These are phyloP conservation scores for Diaporthe helianthi DNA, from an alignment of 2,329 filamentous ascomycete genomes.

Conservation along the genomic window DNA sequence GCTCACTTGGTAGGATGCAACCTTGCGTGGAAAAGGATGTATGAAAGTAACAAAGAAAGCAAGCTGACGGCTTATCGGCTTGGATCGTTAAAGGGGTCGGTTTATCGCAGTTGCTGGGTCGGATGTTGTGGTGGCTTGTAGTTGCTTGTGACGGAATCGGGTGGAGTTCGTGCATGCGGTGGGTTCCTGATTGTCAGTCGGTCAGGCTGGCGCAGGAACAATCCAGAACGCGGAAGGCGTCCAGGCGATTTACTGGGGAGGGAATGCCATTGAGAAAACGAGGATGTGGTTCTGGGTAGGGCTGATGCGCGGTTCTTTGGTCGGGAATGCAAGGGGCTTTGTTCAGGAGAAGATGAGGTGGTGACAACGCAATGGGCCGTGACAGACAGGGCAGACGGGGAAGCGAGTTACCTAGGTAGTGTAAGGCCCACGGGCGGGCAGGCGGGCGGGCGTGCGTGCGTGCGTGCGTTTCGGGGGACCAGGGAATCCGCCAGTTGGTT, in stretches of 20 bases:
- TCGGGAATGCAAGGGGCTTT: conserved; percentile 11
- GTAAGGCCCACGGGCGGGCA: background rate
- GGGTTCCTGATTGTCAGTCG: conserved; percentile 15
- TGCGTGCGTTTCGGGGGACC: conserved; percentile 12
- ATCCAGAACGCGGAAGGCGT: conserved; percentile 31
- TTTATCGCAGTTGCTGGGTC: background rate
- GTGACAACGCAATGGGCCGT: conserved; percentile 31
- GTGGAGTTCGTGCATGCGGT: conserved; percentile 6
- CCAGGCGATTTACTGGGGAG: conserved; percentile 21
- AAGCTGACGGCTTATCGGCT: background rate
- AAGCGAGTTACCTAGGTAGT: no score
- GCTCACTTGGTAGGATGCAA: conserved; percentile 2
- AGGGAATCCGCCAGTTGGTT: conserved; percentile 12
- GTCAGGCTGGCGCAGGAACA: conserved; percentile 15
- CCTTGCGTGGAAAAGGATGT: background rate
- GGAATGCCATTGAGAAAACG: conserved; percentile 9
- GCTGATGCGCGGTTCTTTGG: background rate
- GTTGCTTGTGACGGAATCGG: conserved; percentile 10
- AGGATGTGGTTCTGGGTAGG: background rate
- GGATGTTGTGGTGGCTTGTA: conserved; percentile 2
- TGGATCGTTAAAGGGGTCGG: background rate
- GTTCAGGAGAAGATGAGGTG: conserved; percentile 27
- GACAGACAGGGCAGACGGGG: conserved; percentile 4
- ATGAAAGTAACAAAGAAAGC: background rate
- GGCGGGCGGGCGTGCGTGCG: conserved; percentile 5